A percentile compares a stretch with the other conserved stretches of the same genome.
Evolutionary conservation across 495 filamentous ascomycete genomes (phyloP).

Genomic region (Trichoderma gamsii): DNA sequence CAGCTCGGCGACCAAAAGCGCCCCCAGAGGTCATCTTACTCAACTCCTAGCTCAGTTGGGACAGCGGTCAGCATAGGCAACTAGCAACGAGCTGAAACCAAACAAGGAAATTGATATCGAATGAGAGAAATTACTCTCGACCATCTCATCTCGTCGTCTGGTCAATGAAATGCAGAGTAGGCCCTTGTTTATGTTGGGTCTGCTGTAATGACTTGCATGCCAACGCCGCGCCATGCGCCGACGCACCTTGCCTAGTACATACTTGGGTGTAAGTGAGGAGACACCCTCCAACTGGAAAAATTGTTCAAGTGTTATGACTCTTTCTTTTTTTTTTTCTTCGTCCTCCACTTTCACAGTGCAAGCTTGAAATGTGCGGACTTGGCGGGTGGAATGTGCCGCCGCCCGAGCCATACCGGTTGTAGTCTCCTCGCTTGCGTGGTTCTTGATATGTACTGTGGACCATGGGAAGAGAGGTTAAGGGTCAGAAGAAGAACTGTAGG

Average conservation of each 20-base stretch:
- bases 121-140: background rate
- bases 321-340: background rate
- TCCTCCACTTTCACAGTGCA: constrained; percentile 11
- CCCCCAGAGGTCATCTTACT: background rate
- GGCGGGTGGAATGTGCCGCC: constrained; percentile 3
- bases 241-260: background rate
- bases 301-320: background rate
- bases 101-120: background rate
- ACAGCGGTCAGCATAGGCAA: background rate
- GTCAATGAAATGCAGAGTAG: constrained; percentile 3
- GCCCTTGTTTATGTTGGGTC: constrained; percentile 6
- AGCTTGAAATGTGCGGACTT: constrained; percentile 7
- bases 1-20: background rate
- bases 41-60: background rate
- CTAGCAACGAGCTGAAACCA: constrained; percentile 8
- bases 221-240: constrained; percentile 7
- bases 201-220: constrained; percentile 8
- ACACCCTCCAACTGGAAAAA: background rate
- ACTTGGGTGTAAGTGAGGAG: constrained; percentile 3
- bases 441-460: constrained; percentile 1
- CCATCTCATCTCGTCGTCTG: constrained; percentile 10
- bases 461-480: background rate
- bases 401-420: constrained; percentile 7
- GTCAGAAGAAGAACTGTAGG: background rate
- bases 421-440: background rate